phyloP scores from a whole-genome alignment of 768 basidiomycete species.

The Boletus eberwhitei region DNA sequence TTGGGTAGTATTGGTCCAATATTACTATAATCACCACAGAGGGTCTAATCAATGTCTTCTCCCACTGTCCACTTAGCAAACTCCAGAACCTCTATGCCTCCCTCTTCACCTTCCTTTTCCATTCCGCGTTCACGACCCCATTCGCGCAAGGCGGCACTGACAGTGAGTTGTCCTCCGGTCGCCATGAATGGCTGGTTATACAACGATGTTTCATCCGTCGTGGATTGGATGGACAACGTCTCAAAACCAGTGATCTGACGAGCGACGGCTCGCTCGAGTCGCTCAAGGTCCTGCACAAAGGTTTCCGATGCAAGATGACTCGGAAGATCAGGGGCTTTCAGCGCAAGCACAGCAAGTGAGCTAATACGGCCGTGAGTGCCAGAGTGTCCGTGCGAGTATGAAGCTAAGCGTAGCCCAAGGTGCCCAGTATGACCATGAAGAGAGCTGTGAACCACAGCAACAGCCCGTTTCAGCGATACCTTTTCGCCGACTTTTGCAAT shows the following conservation, averaged over 20 bases:
- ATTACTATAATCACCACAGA: background rate
- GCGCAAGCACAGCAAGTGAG: constrained; percentile 51
- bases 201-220: constrained; percentile 49
- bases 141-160: constrained; percentile 35
- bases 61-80: constrained; percentile 69
- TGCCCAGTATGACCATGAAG: constrained; percentile 32
- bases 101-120: constrained; percentile 27
- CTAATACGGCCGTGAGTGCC: constrained; percentile 58
- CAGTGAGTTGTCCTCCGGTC: constrained; percentile 52
- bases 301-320: constrained; percentile 41
- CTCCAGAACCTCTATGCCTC: constrained; percentile 39
- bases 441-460: constrained; percentile 37
- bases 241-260: constrained; percentile 85
- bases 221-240: constrained; percentile 47
- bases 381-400: constrained; percentile 59
- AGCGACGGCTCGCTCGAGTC: constrained; percentile 71
- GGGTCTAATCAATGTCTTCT: constrained; percentile 29
- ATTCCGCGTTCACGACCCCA: constrained; percentile 57
- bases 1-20: background rate
- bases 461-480: constrained; percentile 63
- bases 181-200: constrained; percentile 76
- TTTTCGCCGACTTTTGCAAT: constrained; percentile 82
- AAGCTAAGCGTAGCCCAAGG: constrained; percentile 45
- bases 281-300: constrained; percentile 56
- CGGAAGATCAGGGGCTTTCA: constrained; percentile 48